These are phyloP conservation scores for Erysimum cheiri DNA, from an alignment of 441 rosid species.

Conservation along the genomic window DNA sequence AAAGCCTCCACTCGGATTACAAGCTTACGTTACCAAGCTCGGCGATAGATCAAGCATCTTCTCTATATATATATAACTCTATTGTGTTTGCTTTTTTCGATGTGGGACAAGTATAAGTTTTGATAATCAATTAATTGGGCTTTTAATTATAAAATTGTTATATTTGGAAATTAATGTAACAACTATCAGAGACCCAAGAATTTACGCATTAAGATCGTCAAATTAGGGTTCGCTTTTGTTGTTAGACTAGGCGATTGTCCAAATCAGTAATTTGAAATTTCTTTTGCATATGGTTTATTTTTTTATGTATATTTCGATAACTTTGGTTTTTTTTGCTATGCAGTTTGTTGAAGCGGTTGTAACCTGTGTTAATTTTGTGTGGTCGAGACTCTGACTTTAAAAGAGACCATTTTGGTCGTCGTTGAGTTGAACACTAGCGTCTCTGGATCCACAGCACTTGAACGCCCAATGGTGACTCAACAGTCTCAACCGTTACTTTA, in stretches of 20 bases:
- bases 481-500: slow-evolving; percentile 39
- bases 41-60: neutral
- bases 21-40: slow-evolving; percentile 15
- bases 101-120: neutral
- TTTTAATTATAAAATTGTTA: too few species aligned
- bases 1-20: slow-evolving; percentile 2
- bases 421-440: slow-evolving; percentile 47
- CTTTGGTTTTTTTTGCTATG: slow-evolving; percentile 29
- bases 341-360: slow-evolving; percentile 90
- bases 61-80: neutral
- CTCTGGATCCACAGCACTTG: slow-evolving; percentile 54
- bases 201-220: too few species aligned
- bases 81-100: neutral
- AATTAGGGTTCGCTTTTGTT: slow-evolving; percentile 22
- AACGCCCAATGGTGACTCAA: slow-evolving; percentile 52
- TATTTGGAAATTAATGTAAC: too few species aligned
- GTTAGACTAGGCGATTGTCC: neutral
- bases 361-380: too few species aligned
- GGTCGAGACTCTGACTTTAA: slow-evolving; percentile 44
- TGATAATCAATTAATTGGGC: too few species aligned
- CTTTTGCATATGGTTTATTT: too few species aligned
- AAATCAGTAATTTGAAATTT: too few species aligned
- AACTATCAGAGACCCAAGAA: too few species aligned
- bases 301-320: too few species aligned
- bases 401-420: slow-evolving; percentile 35